Evolutionary conservation across 2,329 filamentous ascomycete genomes (phyloP), one percentile per base, ranked within the genome.

Genomic region (Trichophyton mentagrophytes): DNA sequence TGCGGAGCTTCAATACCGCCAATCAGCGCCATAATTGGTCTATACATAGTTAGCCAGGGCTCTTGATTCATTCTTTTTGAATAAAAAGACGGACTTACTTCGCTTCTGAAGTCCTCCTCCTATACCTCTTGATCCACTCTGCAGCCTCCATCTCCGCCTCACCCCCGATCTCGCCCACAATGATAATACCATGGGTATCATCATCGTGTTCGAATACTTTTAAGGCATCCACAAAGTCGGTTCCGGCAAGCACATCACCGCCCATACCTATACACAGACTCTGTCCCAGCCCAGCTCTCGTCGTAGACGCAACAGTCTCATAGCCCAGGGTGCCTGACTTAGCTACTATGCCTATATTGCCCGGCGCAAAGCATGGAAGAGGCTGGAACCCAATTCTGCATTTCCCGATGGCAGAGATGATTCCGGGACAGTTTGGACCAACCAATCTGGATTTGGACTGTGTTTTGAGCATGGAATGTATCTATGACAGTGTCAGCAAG

Each of bases 241-340:
- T 92, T 0, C 88, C 88, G 0, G 85, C 83, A 61, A 90, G 75
- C 40, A 87, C 79, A 68, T 91, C 88, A 1, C 88, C 88, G 2
- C 88, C 88, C 77, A 91, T 86, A 15, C 86, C 87, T 51, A 91
- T 84, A 47, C 87, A 88, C 5, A 90, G 74, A 67, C 86, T 89
- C 71, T 92, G 88, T 0, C 88, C 88, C 0, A 91, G 75, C 0
- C 88, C 87, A n/a, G 82, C 85, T 63, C 84, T 79, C 5, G 86
- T 88, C 25, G 88, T 84, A 1, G 86, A 85, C 0, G 85, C 88
- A 0, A 90, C 88, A 1, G 88, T 84, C 70, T 92, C 88, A 67
- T 91, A 92, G 63, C 86, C 89, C 46, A 92, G 74, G 0, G 88
- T 92, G 0, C 88, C 88, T 0, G 86, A 90, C 69, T 89, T 90